These are phyloP conservation scores for Cladosporium phlei DNA, from an alignment of 2,329 filamentous ascomycete species.

Conservation along the genomic window DNA sequence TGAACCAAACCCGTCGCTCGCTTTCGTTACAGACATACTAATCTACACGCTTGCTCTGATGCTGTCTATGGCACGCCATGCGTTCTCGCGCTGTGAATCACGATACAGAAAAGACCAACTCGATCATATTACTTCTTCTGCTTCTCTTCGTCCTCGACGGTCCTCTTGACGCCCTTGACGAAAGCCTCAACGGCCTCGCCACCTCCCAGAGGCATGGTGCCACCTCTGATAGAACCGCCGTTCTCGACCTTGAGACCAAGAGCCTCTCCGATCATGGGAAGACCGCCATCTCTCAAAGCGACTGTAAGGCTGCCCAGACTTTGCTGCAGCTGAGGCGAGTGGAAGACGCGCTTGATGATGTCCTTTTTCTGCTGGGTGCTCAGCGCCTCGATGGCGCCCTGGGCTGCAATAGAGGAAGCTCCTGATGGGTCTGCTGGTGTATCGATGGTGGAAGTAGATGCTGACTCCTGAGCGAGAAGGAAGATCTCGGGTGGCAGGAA, in stretches of 20 bases:
- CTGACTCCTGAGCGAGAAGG: conserved; percentile 64
- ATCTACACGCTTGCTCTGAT: background rate
- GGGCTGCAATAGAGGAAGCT: conserved; percentile 43
- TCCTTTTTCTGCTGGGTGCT: conserved; percentile 71
- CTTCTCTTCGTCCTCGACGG: conserved; percentile 55
- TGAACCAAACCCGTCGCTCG: no score
- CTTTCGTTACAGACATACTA: background rate
- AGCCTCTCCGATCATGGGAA: conserved; percentile 85
- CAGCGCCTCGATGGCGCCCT: conserved; percentile 69
- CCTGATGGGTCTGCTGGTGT: conserved; percentile 53
- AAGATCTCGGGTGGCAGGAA: conserved; percentile 76
- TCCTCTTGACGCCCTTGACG: conserved; percentile 79
- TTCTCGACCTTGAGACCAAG: conserved; percentile 75
- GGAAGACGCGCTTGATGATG: conserved; percentile 74
- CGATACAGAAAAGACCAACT: no score
- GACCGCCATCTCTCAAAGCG: conserved; percentile 81
- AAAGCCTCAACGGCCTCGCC: conserved; percentile 88
- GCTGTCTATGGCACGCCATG: background rate
- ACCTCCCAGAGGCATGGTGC: conserved; percentile 78
- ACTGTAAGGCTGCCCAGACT: conserved; percentile 79
- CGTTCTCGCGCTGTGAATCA: background rate
- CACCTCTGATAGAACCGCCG: conserved; percentile 72
- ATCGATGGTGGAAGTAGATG: conserved; percentile 58
- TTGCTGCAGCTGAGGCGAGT: conserved; percentile 87
- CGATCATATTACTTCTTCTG: background rate